These are phyloP conservation scores for Phytophthora pinifolia DNA, from an alignment of 352 stramenopile species.

Conservation along the genomic window DNA sequence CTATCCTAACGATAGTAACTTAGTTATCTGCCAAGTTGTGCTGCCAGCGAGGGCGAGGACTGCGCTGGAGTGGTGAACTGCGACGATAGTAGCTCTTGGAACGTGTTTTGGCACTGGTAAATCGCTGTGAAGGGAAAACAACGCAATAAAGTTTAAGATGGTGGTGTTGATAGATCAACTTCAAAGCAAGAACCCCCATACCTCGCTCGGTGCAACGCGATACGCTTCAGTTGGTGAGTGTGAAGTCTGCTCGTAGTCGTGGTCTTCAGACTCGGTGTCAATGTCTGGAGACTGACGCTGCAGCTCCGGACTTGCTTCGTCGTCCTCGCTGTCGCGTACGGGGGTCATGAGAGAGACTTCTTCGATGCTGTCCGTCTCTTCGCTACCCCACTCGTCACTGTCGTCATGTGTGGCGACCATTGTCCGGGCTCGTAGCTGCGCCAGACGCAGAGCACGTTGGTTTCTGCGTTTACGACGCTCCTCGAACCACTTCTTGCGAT, in stretches of 20 bases:
- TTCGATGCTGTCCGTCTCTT: constrained; percentile 31
- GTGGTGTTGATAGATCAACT: background rate
- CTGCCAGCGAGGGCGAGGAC: constrained; percentile 2
- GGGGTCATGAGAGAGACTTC: constrained; percentile 49
- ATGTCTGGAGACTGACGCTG: constrained; percentile 1
- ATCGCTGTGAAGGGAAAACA: constrained; percentile 9
- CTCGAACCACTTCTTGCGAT: constrained; percentile 52
- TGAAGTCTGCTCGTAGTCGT: constrained; percentile 15
- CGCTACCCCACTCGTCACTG: constrained; percentile 29
- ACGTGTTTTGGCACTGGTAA: background rate
- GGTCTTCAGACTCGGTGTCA: constrained; percentile 11
- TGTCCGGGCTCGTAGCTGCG: constrained; percentile 25
- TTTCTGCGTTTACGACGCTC: constrained; percentile 38
- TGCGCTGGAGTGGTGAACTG: constrained; percentile 12
- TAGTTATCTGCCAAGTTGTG: constrained; percentile 7
- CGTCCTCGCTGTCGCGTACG: constrained; percentile 19
- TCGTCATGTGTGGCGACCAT: constrained; percentile 21
- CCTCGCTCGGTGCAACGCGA: constrained; percentile 22
- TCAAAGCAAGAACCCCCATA: constrained; percentile 3
- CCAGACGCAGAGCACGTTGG: constrained; percentile 23
- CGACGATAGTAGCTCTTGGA: constrained; percentile 4
- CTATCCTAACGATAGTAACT: constrained; percentile 10
- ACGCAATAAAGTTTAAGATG: constrained; percentile 6
- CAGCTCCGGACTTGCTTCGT: constrained; percentile 25
- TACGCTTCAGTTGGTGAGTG: constrained; percentile 16